phyloP scores from a whole-genome alignment of 169 alveolate genomes.

The Cryptosporidium viatorum region DNA sequence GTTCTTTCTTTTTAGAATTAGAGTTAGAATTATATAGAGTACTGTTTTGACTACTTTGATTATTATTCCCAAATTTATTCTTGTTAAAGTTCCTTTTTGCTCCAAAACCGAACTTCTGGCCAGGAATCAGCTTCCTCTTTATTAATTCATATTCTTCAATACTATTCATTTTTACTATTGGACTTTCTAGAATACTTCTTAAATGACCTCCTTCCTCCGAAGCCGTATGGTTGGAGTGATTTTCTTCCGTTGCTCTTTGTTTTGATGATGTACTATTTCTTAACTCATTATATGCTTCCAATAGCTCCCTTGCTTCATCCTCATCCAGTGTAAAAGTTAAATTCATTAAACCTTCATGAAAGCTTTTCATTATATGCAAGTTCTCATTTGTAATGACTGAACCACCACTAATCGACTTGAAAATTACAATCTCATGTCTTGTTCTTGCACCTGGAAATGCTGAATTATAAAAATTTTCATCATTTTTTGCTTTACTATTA shows the following conservation, averaged over 20 bases:
- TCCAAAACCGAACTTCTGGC: conserved; percentile 43
- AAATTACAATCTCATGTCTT: conserved; percentile 59
- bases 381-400: conserved; percentile 49
- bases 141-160: conserved; percentile 17
- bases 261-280: conserved; percentile 68
- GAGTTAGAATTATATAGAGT: neutral
- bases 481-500: conserved; percentile 59
- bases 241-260: conserved; percentile 45
- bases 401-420: conserved; percentile 53
- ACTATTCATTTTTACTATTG: conserved; percentile 15
- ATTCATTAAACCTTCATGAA: conserved; percentile 73
- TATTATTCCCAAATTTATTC: neutral
- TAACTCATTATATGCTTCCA: conserved; percentile 70
- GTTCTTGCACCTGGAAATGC: conserved; percentile 76
- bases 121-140: conserved; percentile 24
- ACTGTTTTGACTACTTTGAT: neutral
- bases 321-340: conserved; percentile 55
- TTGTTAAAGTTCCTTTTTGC: neutral
- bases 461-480: conserved; percentile 34
- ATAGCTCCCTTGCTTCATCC: conserved; percentile 19
- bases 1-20: neutral
- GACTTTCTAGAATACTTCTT: conserved; percentile 43
- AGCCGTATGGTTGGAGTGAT: neutral
- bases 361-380: conserved; percentile 49
- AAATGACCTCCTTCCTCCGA: conserved; percentile 10